Base-by-base conservation (phyloP, 1,284 basidiomycete species). In the Malassezia cuniculi region DNA sequence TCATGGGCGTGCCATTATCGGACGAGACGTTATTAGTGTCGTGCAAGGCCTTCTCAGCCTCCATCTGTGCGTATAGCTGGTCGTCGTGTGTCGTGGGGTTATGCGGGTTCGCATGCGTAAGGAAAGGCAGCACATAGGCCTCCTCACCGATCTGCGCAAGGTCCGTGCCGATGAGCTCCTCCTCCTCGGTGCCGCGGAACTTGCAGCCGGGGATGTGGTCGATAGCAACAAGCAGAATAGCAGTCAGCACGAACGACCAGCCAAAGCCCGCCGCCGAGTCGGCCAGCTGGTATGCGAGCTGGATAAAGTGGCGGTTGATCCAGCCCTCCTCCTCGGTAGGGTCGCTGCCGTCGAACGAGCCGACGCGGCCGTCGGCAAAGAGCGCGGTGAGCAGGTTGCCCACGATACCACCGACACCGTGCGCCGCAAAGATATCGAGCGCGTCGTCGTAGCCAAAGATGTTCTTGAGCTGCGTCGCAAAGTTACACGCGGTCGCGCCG, bases 141-240 rank as follows among this genome's bases (percentile, higher is more conserved):
- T 60, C 57, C 48, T 94, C 89, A 57, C 89, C 89, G 74, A 93
- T 80, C 71, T 89, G 83, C 10, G 79, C 77, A 60, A 93, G 85
- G 68, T 95, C 90, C 49, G 93, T 79, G 49, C 90, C 90, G 43
- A 94, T 72, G 47, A 87, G 80, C 72, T 95, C 89, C 21, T 78
- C 77, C 52, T 86, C 82, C 55, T 90, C 86, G 21, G 72, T 70
- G 14, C 76, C 75, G 44, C 86, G 79, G 32, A 97, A 76, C 39
- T 80, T 74, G 47, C 85, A 73, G 49, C 78, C 79, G 3, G 90
- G 90, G 58, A 93, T 83, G 69, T 74, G 85, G 73, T 95, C 86
- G 78, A 95, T 82, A 57, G 79, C 71, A 80, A 87, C 86, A 39
- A 85, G 75, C 67, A 94, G 83, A 69, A 86, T 74, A 10, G 83